phyloP scores from a whole-genome alignment of 2,329 filamentous ascomycete genomes.

The Grosmannia serpens region DNA sequence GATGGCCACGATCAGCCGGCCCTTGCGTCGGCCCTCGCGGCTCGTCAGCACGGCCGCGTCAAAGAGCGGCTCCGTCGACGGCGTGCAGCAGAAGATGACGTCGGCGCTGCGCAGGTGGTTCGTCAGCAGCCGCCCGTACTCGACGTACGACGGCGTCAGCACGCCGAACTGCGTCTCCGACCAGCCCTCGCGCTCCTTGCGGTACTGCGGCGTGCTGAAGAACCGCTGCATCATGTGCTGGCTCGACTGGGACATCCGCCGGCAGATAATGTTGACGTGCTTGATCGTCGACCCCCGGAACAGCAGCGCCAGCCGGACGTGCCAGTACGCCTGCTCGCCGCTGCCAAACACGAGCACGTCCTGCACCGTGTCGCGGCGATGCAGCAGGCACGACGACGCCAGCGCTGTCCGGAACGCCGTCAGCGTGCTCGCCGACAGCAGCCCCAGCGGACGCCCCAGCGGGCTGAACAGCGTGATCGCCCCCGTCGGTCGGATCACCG shows the following conservation, averaged over 20 bases:
- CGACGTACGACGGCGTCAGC: constrained; percentile 59
- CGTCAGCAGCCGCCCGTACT: constrained; percentile 53
- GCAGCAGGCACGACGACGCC: constrained; percentile 54
- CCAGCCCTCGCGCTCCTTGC: constrained; percentile 51
- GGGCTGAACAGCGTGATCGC: constrained; percentile 58
- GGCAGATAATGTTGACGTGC: constrained; percentile 74
- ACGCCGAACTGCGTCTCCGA: constrained; percentile 54
- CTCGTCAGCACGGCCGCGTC: constrained; percentile 61
- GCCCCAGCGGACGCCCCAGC: constrained; percentile 49
- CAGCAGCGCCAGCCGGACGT: constrained; percentile 72
- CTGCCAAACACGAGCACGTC: constrained; percentile 77
- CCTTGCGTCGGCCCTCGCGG: constrained; percentile 56
- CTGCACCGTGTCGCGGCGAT: constrained; percentile 56
- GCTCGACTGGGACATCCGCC: constrained; percentile 50
- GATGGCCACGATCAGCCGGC: constrained; percentile 60
- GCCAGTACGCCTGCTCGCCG: constrained; percentile 90
- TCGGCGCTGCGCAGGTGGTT: constrained; percentile 62
- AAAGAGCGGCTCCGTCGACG: constrained; percentile 63
- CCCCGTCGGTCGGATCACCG: constrained; percentile 43
- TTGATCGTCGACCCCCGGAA: constrained; percentile 60
- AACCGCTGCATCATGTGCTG: constrained; percentile 39
- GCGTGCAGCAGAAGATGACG: constrained; percentile 83
- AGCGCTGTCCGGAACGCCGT: constrained; percentile 75
- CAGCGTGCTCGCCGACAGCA: constrained; percentile 62
- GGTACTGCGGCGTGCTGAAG: constrained; percentile 31